A percentile compares a stretch with the other conserved stretches of the same genome.
phyloP scores from a whole-genome alignment of 768 basidiomycete genomes.

The Jaapia argillacea region DNA sequence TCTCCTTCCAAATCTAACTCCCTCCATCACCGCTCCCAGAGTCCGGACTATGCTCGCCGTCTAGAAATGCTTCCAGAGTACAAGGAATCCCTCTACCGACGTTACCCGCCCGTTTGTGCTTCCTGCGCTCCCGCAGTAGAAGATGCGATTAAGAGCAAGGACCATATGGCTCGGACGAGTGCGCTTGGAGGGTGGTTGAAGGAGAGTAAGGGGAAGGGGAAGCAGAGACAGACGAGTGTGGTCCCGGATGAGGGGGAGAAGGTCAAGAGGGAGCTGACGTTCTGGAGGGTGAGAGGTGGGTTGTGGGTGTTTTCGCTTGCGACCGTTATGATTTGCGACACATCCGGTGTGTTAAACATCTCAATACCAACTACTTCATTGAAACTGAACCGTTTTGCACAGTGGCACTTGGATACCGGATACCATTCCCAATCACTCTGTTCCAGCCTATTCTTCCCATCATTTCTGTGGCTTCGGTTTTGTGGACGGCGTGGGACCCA shows the following conservation, averaged over 20 bases:
- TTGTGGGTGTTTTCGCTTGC: conserved; percentile 50
- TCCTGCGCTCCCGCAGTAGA: conserved; percentile 72
- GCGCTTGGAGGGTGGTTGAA: conserved; percentile 67
- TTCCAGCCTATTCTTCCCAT: conserved; percentile 39
- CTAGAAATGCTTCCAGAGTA: conserved; percentile 62
- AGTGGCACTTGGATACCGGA: conserved; percentile 3
- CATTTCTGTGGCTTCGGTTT: conserved; percentile 33
- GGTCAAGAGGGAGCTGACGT: conserved; percentile 36
- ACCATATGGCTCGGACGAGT: conserved; percentile 71
- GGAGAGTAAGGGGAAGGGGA: conserved; percentile 55
- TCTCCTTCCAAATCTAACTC: too few relatives aligned
- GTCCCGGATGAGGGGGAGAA: conserved; percentile 31
- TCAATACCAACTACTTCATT: too few relatives aligned
- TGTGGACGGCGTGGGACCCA: conserved; percentile 85
- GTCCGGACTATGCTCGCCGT: conserved; percentile 58
- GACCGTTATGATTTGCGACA: conserved; percentile 30
- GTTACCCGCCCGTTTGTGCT: conserved; percentile 84
- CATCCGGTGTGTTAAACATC: conserved; percentile 30
- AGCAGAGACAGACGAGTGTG: conserved; percentile 36
- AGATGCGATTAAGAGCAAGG: conserved; percentile 67
- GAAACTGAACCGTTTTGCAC: too few relatives aligned
- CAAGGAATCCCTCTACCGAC: conserved; percentile 58
- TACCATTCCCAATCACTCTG: conserved; percentile 7
- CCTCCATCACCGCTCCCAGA: conserved; percentile 34
- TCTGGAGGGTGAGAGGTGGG: conserved; percentile 63